These are phyloP conservation scores for Trametes pubescens DNA, from an alignment of 1,284 basidiomycete species.

Conservation along the genomic window DNA sequence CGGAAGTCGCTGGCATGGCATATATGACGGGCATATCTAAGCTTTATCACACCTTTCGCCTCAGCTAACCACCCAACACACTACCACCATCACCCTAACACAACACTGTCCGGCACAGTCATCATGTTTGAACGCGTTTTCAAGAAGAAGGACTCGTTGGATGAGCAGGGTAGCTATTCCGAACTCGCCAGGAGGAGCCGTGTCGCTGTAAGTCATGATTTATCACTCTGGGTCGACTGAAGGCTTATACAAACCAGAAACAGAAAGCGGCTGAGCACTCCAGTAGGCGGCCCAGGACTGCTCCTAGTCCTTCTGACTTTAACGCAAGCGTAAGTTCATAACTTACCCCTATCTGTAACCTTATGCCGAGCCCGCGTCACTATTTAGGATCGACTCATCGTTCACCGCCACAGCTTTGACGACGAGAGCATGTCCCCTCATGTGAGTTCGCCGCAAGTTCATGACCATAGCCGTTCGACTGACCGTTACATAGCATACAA, in stretches of 20 bases:
- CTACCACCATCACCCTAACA: not conserved
- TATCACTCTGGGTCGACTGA: not conserved
- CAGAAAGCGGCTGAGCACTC: conserved; percentile 12
- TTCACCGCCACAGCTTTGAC: conserved; percentile 12
- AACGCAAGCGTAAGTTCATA: not conserved
- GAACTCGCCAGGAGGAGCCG: conserved; percentile 14
- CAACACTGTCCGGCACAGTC: conserved; percentile 14
- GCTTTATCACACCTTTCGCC: not conserved
- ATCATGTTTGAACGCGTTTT: conserved; percentile 26
- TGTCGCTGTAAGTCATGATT: conserved; percentile 17
- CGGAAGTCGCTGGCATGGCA: conserved; percentile 3
- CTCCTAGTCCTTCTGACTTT: not conserved
- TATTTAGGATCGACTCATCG: not conserved
- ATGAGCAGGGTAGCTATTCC: not conserved
- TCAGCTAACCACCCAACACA: not conserved
- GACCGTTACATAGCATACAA: not conserved
- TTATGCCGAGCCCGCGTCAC: not conserved
- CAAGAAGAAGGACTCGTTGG: conserved; percentile 20
- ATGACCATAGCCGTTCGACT: not conserved
- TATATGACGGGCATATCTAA: conserved; percentile 11
- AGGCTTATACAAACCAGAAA: conserved; percentile 1
- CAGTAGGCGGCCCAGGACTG: conserved; percentile 12
- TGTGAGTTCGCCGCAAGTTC: not conserved
- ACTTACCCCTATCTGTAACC: not conserved
- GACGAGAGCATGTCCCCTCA: conserved; percentile 10